phyloP scores from a whole-genome alignment of 2,329 filamentous ascomycete species.

The Talaromyces rugulosus region DNA sequence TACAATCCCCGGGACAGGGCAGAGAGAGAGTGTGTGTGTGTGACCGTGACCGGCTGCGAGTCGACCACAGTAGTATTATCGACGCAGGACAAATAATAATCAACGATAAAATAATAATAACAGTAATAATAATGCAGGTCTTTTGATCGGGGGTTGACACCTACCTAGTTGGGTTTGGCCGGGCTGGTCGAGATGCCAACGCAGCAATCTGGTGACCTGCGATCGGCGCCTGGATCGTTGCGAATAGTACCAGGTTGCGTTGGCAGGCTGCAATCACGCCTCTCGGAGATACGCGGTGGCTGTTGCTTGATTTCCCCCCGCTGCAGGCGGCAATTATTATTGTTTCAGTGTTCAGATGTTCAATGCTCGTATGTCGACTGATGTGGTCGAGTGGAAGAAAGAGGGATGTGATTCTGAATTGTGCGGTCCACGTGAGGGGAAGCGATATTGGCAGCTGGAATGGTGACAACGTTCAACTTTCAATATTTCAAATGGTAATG shows the following conservation, averaged over 20 bases:
- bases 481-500: not conserved
- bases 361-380: not conserved
- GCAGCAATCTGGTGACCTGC: conserved; percentile 11
- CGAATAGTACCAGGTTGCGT: not conserved
- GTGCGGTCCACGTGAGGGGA: not conserved
- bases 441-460: not conserved
- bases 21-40: not conserved
- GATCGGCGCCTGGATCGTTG: not conserved
- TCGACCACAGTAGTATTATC: not conserved
- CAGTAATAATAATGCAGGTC: not conserved
- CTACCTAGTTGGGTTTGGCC: not conserved
- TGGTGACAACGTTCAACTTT: too few relatives aligned
- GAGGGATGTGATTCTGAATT: not conserved
- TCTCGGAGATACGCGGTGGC: not conserved
- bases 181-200: conserved; percentile 11
- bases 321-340: not conserved
- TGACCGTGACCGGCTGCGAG: not conserved
- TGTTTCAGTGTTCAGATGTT: not conserved
- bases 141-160: not conserved
- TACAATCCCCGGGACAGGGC: not conserved
- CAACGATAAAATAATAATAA: not conserved
- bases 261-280: not conserved
- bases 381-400: not conserved
- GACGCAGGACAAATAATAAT: not conserved
- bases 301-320: not conserved